These are phyloP conservation scores for Entamoeba invadens DNA, from an alignment of 208 protist genomes.

Conservation along the genomic window DNA sequence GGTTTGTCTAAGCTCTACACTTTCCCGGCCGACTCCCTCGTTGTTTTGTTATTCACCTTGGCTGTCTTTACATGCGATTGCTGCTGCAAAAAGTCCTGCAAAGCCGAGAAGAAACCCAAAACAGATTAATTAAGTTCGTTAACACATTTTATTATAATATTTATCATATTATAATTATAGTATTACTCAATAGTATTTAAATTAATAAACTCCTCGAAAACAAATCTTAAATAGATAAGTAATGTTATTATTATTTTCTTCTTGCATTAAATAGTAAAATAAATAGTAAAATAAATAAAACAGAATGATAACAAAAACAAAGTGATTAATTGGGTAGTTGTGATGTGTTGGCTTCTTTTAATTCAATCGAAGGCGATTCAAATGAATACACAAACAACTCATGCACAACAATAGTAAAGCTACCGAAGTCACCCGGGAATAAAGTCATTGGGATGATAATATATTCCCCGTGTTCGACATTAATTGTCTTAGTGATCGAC, in stretches of 20 bases:
- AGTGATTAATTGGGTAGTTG: too few species aligned
- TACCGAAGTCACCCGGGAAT: not conserved
- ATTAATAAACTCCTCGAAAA: too few species aligned
- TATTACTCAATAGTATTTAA: too few species aligned
- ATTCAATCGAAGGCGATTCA: not conserved
- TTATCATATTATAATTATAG: too few species aligned
- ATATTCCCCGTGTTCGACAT: not conserved
- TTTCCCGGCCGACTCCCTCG: not conserved
- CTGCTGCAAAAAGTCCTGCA: not conserved
- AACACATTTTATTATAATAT: not conserved
- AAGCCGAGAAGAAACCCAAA: not conserved
- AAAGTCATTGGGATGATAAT: not conserved
- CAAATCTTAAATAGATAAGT: too few species aligned
- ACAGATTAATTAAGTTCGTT: not conserved
- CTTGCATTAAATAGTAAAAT: too few species aligned
- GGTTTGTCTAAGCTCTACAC: not conserved
- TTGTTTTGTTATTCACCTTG: not conserved
- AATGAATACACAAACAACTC: not conserved
- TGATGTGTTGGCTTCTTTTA: not conserved
- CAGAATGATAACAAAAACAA: too few species aligned
- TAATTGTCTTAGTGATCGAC: not conserved
- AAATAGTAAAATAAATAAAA: too few species aligned
- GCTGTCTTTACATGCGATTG: not conserved
- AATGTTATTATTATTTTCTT: too few species aligned
- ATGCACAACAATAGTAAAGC: not conserved